Evolutionary conservation across 1,284 basidiomycete species (phyloP).

Genomic region (Cerrena zonata): DNA sequence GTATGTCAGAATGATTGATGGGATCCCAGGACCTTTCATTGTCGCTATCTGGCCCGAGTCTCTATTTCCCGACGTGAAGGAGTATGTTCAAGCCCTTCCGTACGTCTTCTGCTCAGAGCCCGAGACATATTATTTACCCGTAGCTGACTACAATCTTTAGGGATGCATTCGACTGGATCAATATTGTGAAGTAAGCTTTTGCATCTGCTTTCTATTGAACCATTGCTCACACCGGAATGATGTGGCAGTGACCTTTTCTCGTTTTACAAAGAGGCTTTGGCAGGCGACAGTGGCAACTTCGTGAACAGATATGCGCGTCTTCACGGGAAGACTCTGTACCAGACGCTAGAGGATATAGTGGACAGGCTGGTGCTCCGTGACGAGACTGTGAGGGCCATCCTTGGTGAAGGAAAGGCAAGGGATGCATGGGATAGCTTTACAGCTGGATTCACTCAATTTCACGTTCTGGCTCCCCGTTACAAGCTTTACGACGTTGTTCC

Average conservation of each 20-base stretch:
- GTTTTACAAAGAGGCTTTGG: slow-evolving; percentile 4
- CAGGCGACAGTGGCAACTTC: neutral
- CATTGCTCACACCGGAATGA: neutral
- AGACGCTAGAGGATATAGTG: neutral
- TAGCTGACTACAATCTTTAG: too few species aligned
- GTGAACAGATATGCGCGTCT: neutral
- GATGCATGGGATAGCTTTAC: slow-evolving; percentile 2
- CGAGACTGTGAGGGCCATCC: neutral
- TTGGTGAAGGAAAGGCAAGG: neutral
- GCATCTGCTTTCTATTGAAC: neutral
- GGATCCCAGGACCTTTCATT: slow-evolving; percentile 3
- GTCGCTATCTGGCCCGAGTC: slow-evolving; percentile 1
- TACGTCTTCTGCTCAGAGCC: neutral
- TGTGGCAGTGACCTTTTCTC: slow-evolving; percentile 3
- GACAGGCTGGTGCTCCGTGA: neutral
- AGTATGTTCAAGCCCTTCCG: slow-evolving; percentile 5
- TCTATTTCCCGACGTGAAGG: neutral
- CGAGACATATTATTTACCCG: neutral
- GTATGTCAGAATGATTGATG: slow-evolving; percentile 3
- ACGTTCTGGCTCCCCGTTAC: slow-evolving; percentile 2
- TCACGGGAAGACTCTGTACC: neutral
- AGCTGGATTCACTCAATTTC: slow-evolving; percentile 2
- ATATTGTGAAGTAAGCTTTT: neutral
- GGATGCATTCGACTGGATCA: neutral
- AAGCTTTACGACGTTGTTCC: slow-evolving; percentile 1